Evolutionary conservation across 2,329 filamentous ascomycete genomes (phyloP).

Genomic region (Golovinomyces cichoracearum): DNA sequence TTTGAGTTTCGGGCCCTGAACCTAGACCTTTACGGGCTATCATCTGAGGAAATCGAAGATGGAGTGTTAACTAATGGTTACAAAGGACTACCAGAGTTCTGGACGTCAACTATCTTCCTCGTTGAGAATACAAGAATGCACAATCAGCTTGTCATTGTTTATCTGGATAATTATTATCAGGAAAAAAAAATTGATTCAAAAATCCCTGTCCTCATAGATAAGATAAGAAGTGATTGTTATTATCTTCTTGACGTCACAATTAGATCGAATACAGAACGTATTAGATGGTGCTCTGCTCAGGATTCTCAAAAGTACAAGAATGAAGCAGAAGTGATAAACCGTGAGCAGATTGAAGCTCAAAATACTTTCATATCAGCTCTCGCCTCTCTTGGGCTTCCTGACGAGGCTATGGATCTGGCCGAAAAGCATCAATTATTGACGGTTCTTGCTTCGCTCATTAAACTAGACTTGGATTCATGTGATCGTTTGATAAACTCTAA

Average conservation of each 20-base stretch:
- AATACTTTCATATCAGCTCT: slow-evolving; percentile 22
- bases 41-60: slow-evolving; percentile 35
- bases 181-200: slow-evolving; percentile 10
- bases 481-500: background rate
- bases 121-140: slow-evolving; percentile 36
- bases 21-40: slow-evolving; percentile 44
- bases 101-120: slow-evolving; percentile 48
- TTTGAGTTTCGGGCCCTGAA: slow-evolving; percentile 49
- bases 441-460: slow-evolving; percentile 27
- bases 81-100: slow-evolving; percentile 48
- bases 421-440: slow-evolving; percentile 36
- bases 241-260: slow-evolving; percentile 31
- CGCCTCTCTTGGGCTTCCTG: slow-evolving; percentile 25
- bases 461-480: slow-evolving; percentile 7
- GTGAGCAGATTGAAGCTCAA: slow-evolving; percentile 19
- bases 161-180: slow-evolving; percentile 15
- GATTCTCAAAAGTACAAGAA: slow-evolving; percentile 22
- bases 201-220: slow-evolving; percentile 14
- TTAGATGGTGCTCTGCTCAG: slow-evolving; percentile 29
- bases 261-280: slow-evolving; percentile 31
- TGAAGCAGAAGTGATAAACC: slow-evolving; percentile 22
- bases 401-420: slow-evolving; percentile 31
- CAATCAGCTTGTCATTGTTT: slow-evolving; percentile 23
- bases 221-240: slow-evolving; percentile 25
- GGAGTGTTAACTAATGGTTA: slow-evolving; percentile 39